Base-by-base conservation (phyloP, 352 stramenopile genomes). In the Pythium chondricola region DNA sequence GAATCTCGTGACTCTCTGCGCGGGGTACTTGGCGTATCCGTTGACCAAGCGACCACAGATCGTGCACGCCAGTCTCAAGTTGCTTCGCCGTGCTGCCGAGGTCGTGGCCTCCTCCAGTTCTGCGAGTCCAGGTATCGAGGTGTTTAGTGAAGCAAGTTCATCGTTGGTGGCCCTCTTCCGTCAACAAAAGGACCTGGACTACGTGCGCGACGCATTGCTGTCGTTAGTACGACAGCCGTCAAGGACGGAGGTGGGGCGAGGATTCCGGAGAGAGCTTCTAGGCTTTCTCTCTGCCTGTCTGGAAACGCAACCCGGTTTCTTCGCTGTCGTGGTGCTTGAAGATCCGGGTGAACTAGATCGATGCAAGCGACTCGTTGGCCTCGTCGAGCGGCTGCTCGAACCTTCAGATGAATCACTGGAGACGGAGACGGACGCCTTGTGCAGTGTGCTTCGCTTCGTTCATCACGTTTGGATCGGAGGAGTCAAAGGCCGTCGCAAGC, bases 401-500 rank as follows among this genome's bases (percentile, higher is more conserved):
- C 47, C 63, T n/a, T 83, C 76, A 3, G 76, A 85, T 38, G 69
- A 69, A 48, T 53, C 85, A 0, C 48, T 88, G 32, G 76, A 88
- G 32, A 52, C 72, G 27, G 52, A 65, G 0, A 78, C 73, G 0
- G 76, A 85, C 31, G 54, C 83, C 26, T 71, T 88, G 8, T 88
- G 76, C 42, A 56, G 63, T 4, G 51, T 85, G 42, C 25, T 88
- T 21, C 47, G 56, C 1, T 85, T 88, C 43, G 36, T 88, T 27
- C 57, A 76, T 35, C 62, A 80, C 25, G 65, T 84, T 2, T 88
- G 73, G 71, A 63, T 69, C 11, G 71, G 76, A n/a, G 69, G 65
- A 3, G 59, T 73, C 9, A 58, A 69, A 18, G 46, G 74, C 29
- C 49, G 56, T 9, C 50, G 52, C 1, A 60, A 45, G 13, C 39